Conservation (phyloP, 164 flowering plant species). For the Nymphaea colorata region DNA sequence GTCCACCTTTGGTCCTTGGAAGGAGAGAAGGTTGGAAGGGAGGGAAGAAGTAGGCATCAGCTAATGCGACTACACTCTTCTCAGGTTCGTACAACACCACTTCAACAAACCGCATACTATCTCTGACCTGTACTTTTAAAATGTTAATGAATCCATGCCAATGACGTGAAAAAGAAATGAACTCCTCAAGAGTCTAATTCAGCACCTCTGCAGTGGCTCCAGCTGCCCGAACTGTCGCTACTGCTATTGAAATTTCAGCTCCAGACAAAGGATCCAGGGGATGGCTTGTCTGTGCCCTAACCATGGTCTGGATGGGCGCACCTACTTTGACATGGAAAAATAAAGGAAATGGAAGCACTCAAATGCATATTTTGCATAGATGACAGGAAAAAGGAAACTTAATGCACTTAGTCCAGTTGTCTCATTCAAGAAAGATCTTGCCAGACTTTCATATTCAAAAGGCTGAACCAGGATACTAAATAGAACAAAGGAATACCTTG, state of each 20-base stretch:
- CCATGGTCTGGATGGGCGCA: neutral
- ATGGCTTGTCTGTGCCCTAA: neutral
- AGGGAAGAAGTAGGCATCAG: slow-evolving; percentile 95
- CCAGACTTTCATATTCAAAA: no score
- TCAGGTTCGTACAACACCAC: slow-evolving; percentile 79
- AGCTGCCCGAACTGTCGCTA: slow-evolving; percentile 89
- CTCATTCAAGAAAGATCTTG: no score
- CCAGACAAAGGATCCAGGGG: slow-evolving; percentile 89
- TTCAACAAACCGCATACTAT: slow-evolving; percentile 88
- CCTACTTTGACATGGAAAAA: neutral
- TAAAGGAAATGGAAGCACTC: neutral
- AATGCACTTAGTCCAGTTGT: no score
- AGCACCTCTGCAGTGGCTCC: slow-evolving; percentile 95
- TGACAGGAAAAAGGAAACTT: no score
- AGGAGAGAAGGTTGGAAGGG: slow-evolving; percentile 88
- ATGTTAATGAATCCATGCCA: neutral
- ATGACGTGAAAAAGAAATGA: neutral
- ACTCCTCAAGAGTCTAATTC: neutral
- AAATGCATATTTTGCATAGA: no score
- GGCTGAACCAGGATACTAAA: no score
- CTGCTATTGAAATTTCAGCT: slow-evolving; percentile 86
- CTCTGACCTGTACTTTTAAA: slow-evolving; percentile 49
- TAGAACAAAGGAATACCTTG: no score
- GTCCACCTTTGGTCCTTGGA: slow-evolving; percentile 78
- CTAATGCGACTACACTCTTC: slow-evolving; percentile 75